These are phyloP conservation scores for Coemansia sp. DNA, from an alignment of 192 early-diverging fungal species.

Conservation along the genomic window DNA sequence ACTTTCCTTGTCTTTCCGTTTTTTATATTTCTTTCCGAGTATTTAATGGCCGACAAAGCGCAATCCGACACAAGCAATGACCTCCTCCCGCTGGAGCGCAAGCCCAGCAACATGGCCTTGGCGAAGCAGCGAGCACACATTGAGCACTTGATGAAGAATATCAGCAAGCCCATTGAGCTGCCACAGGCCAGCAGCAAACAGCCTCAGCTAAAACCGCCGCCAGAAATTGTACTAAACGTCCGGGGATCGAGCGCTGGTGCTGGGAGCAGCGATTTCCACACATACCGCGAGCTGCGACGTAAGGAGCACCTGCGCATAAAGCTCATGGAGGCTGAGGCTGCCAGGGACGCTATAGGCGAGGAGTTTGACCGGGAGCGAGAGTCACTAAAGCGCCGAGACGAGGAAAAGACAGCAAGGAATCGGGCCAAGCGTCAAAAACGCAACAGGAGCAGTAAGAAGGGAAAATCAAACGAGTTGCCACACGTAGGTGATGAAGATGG, in stretches of 20 bases:
- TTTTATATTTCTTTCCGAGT: background rate
- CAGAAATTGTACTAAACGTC: slow-evolving; percentile 87
- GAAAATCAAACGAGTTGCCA: background rate
- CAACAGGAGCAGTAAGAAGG: slow-evolving; percentile 52
- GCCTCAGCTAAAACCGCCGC: slow-evolving; percentile 57
- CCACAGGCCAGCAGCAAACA: slow-evolving; percentile 2
- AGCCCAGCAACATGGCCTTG: slow-evolving; percentile 7
- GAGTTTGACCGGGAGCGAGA: slow-evolving; percentile 60
- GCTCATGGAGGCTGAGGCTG: slow-evolving; percentile 63
- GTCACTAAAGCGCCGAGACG: slow-evolving; percentile 63
- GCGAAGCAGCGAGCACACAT: slow-evolving; percentile 37
- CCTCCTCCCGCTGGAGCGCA: background rate
- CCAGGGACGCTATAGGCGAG: slow-evolving; percentile 59
- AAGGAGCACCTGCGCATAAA: slow-evolving; percentile 82
- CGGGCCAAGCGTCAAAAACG: slow-evolving; percentile 80
- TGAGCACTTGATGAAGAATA: slow-evolving; percentile 63
- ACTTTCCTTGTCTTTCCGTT: background rate
- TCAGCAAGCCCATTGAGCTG: slow-evolving; percentile 78
- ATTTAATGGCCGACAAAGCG: slow-evolving; percentile 1
- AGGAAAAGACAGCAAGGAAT: slow-evolving; percentile 84
- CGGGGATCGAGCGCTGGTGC: slow-evolving; percentile 92
- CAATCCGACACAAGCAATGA: background rate
- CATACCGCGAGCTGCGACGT: slow-evolving; percentile 81
- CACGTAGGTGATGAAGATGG: no score
- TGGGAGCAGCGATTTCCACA: slow-evolving; percentile 94